Percentiles rank a stretch among this genome's conserved stretches.
Conservation (phyloP, 495 filamentous ascomycete genomes). For the Trichoderma erinaceum region DNA sequence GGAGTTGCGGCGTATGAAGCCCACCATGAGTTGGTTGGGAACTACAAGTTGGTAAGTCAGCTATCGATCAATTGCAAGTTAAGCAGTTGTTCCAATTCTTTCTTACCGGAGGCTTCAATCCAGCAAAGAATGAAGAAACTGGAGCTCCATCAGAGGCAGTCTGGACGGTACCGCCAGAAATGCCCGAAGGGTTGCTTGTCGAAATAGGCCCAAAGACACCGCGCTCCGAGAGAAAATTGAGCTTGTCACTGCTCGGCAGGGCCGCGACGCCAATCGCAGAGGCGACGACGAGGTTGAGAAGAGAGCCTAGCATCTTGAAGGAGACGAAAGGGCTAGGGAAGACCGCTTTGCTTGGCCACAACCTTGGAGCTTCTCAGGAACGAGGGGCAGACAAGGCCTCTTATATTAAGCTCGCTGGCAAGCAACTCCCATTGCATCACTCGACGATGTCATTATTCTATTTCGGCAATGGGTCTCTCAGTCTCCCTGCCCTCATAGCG, state of each 20-base stretch:
- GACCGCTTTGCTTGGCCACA: constrained; percentile 4
- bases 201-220: constrained; percentile 16
- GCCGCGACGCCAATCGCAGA: constrained; percentile 8
- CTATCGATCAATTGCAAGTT: too few species aligned
- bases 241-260: neutral
- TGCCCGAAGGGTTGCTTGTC: constrained; percentile 12
- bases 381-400: neutral
- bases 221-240: constrained; percentile 3
- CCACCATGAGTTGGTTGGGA: constrained; percentile 19
- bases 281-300: constrained; percentile 7
- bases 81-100: too few species aligned
- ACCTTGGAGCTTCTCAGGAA: neutral
- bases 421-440: neutral
- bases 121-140: constrained; percentile 17
- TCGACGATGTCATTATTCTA: neutral
- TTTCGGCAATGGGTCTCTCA: neutral
- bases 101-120: constrained; percentile 17
- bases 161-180: constrained; percentile 9
- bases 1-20: constrained; percentile 16
- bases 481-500: neutral
- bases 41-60: neutral
- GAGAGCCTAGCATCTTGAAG: neutral
- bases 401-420: neutral
- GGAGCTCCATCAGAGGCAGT: constrained; percentile 12
- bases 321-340: neutral